Evolutionary conservation across 2,329 filamentous ascomycete species (phyloP).

Genomic region (Pyrenophora teres): DNA sequence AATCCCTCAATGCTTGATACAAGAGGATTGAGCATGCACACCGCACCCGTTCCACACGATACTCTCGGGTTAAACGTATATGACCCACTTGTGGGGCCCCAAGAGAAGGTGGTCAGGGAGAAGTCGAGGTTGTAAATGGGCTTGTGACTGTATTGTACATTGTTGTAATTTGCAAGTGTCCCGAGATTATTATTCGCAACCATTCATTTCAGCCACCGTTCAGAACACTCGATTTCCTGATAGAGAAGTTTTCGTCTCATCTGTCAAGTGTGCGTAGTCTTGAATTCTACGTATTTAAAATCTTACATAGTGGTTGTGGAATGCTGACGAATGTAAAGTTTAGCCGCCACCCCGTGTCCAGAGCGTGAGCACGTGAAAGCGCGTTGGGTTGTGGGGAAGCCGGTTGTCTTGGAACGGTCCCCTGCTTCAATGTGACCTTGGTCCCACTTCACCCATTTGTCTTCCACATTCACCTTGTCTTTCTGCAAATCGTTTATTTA

Average conservation of each 20-base stretch:
- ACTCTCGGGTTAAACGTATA: conserved; percentile 63
- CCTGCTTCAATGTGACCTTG: neutral
- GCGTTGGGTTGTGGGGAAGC: conserved; percentile 15
- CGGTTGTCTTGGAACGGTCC: conserved; percentile 12
- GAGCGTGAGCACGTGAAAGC: conserved; percentile 22
- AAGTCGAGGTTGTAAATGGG: conserved; percentile 45
- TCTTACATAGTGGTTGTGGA: no score
- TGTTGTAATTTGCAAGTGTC: conserved; percentile 12
- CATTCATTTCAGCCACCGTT: neutral
- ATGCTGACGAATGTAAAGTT: neutral
- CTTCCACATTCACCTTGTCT: conserved; percentile 10
- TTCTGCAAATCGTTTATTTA: neutral
- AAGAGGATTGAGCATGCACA: conserved; percentile 68
- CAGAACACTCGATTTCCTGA: neutral
- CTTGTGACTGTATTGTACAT: conserved; percentile 8
- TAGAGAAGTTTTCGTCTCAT: neutral
- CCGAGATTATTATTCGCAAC: neutral
- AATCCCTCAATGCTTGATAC: conserved; percentile 81
- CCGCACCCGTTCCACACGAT: conserved; percentile 64
- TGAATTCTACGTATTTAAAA: no score
- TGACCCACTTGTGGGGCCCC: conserved; percentile 54
- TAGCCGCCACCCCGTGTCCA: neutral
- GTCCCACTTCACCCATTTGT: conserved; percentile 5
- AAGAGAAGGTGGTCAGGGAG: conserved; percentile 44
- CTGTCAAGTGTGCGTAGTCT: neutral